Base-by-base conservation (phyloP, 257 asterid genomes). In the Capsicum baccatum region DNA sequence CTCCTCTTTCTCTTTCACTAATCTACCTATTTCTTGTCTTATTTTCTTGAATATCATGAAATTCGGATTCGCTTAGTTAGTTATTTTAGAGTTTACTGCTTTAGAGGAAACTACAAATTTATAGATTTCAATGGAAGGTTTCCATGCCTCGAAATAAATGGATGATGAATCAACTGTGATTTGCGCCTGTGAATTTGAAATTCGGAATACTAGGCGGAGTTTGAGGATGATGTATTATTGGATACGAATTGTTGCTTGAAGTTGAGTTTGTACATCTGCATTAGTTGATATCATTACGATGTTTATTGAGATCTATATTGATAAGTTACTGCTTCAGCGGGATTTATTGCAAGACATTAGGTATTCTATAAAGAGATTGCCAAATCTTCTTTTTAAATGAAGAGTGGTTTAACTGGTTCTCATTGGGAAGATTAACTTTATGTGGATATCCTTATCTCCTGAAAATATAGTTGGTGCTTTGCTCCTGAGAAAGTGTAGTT, bases 11-110 rank as follows among this genome's bases (percentile, higher is more conserved):
- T 35, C 79, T 82, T 4, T 4, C 2, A 6, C 68, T 84, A 44
- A 9, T 5, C 37, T 15, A 7, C 63, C 81, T 60, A 52, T 67
- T 54, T 71, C 69, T 35, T 63, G 44, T 84, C 81, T 35, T 33
- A 47, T 70, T 79, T 78, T 60, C 83, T 70, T 16, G 76, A 16
- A 67, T 69, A 39, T 63, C 52, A 3, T 64, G 35, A 8, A 19
- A 21, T 19, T 26, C 19, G 8, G 11, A 60, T 19, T 63, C 58
- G 0, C 14, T 81, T 59, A 64, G 44, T 39, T 39, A 39, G 44
- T 39, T 39, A 4, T 35, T 79, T 57, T 47, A 58, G 6, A 9
- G 26, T 21, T 57, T 21, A 37, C 21, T 47, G 21, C 7, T 54
- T 55, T 56, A 58, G 6, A 56, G 2, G 17, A 56, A 15, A 14